phyloP scores from a whole-genome alignment of 2,329 filamentous ascomycete genomes.

The Zymoseptoria ardabiliae region DNA sequence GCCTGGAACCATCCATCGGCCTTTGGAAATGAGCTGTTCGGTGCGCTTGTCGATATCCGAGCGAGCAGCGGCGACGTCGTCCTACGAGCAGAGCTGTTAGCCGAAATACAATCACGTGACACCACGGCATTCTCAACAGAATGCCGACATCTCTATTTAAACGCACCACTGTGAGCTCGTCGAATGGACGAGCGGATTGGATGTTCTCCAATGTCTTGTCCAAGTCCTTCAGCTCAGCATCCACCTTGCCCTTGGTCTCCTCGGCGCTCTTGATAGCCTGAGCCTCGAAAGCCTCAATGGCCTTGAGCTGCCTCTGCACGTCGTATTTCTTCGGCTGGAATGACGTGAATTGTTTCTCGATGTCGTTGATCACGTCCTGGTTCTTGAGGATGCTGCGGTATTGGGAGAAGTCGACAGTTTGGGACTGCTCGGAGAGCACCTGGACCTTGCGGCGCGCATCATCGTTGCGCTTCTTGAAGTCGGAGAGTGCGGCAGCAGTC shows the following conservation, averaged over 20 bases:
- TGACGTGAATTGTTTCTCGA: slow-evolving; percentile 85
- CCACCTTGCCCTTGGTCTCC: slow-evolving; percentile 93
- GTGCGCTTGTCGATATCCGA: slow-evolving; percentile 98
- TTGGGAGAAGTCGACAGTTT: slow-evolving; percentile 82
- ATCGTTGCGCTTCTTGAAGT: slow-evolving; percentile 99
- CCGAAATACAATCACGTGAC: slow-evolving; percentile 20
- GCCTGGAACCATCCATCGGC: slow-evolving; percentile 94
- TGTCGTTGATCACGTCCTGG: slow-evolving; percentile 88
- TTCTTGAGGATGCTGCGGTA: slow-evolving; percentile 95
- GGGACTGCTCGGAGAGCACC: slow-evolving; percentile 73
- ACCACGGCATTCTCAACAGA: not conserved
- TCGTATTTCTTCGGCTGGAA: slow-evolving; percentile 96
- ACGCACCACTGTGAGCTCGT: slow-evolving; percentile 95
- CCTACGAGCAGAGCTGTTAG: slow-evolving; percentile 46
- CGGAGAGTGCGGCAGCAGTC: slow-evolving; percentile 81
- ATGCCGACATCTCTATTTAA: slow-evolving; percentile 10
- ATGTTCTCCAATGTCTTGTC: slow-evolving; percentile 96
- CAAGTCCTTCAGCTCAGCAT: slow-evolving; percentile 88
- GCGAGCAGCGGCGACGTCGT: slow-evolving; percentile 88
- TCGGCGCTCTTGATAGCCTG: slow-evolving; percentile 95
- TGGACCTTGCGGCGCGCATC: slow-evolving; percentile 92
- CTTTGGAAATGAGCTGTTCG: slow-evolving; percentile 87
- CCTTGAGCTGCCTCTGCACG: slow-evolving; percentile 87
- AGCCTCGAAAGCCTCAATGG: slow-evolving; percentile 94
- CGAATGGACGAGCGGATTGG: slow-evolving; percentile 88